Evolutionary conservation across 2,329 filamentous ascomycete genomes (phyloP).

Genomic region (Scopulariopsis brevicaulis): DNA sequence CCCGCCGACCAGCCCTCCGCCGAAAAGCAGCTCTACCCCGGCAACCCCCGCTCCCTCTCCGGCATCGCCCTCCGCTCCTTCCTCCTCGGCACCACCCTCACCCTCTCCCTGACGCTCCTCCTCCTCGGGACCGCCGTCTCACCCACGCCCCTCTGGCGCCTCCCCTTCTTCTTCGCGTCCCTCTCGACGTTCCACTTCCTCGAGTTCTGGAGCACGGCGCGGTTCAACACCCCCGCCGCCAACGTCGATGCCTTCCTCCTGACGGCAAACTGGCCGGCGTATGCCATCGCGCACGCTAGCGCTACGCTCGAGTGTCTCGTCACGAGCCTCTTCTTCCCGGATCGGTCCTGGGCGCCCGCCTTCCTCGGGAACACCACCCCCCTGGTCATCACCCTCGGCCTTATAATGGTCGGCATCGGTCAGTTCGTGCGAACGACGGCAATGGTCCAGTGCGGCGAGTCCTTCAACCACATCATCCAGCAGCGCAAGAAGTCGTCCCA

Average conservation of each 20-base stretch:
- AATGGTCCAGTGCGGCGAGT: constrained; percentile 80
- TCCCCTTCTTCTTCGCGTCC: constrained; percentile 54
- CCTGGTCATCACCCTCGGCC: constrained; percentile 38
- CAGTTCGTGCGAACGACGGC: constrained; percentile 69
- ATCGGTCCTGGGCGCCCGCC: constrained; percentile 20
- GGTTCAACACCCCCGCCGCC: constrained; percentile 67
- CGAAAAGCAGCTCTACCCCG: constrained; percentile 24
- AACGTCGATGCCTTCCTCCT: constrained; percentile 70
- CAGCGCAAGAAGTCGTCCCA: constrained; percentile 57
- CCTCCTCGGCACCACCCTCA: constrained; percentile 34
- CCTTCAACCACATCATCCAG: constrained; percentile 86
- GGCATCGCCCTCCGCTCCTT: constrained; percentile 49
- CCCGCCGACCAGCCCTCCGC: neutral
- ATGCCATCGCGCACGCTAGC: constrained; percentile 69
- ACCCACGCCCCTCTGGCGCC: constrained; percentile 43
- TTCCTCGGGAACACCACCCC: constrained; percentile 14
- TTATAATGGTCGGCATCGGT: constrained; percentile 54
- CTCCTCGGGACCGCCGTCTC: constrained; percentile 16
- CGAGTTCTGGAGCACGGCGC: constrained; percentile 85
- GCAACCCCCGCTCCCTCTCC: constrained; percentile 42
- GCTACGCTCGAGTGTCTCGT: constrained; percentile 65
- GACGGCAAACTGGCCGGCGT: constrained; percentile 71
- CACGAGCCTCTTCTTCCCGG: constrained; percentile 43
- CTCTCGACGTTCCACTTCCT: constrained; percentile 87
- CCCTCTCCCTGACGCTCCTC: constrained; percentile 20